Evolutionary conservation across 148 eudicot species (phyloP).

Genomic region (Limonium bicolor): DNA sequence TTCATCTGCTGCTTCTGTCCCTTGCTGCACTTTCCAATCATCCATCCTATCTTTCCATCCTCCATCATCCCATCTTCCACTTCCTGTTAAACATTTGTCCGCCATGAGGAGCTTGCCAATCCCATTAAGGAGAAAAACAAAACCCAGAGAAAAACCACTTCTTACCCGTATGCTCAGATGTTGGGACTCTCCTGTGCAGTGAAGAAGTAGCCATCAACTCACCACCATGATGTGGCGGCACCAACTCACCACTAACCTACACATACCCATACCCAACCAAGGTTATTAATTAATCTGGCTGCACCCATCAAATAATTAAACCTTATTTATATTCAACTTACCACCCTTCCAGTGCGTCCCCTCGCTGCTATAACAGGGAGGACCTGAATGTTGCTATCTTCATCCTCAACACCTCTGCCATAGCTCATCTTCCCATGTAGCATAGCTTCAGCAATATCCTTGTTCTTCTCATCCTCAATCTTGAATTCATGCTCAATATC

Average conservation of each 20-base stretch:
- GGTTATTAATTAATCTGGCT: too few species aligned
- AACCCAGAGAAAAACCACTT: too few species aligned
- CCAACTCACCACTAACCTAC: conserved; percentile 37
- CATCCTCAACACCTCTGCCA: conserved; percentile 86
- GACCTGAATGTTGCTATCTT: conserved; percentile 48
- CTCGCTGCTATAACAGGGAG: conserved; percentile 78
- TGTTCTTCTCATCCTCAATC: conserved; percentile 53
- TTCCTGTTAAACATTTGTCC: not conserved
- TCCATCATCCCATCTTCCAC: not conserved
- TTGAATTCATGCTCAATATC: conserved; percentile 92
- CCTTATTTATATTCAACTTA: too few species aligned
- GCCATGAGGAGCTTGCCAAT: not conserved
- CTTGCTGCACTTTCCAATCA: not conserved
- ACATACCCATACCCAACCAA: too few species aligned
- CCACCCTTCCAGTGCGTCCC: too few species aligned
- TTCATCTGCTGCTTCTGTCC: conserved; percentile 14
- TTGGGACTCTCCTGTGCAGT: not conserved
- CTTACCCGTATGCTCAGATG: not conserved
- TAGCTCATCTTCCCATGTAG: conserved; percentile 98
- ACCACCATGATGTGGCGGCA: conserved; percentile 37
- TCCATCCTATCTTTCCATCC: not conserved
- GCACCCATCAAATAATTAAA: too few species aligned
- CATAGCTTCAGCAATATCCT: conserved; percentile 71
- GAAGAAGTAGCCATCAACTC: conserved; percentile 5
- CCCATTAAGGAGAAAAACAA: too few species aligned